Percentiles rank a stretch among this genome's conserved stretches.
Evolutionary conservation across 352 stramenopile genomes (phyloP).

Genomic region (Pythium dissotocum): DNA sequence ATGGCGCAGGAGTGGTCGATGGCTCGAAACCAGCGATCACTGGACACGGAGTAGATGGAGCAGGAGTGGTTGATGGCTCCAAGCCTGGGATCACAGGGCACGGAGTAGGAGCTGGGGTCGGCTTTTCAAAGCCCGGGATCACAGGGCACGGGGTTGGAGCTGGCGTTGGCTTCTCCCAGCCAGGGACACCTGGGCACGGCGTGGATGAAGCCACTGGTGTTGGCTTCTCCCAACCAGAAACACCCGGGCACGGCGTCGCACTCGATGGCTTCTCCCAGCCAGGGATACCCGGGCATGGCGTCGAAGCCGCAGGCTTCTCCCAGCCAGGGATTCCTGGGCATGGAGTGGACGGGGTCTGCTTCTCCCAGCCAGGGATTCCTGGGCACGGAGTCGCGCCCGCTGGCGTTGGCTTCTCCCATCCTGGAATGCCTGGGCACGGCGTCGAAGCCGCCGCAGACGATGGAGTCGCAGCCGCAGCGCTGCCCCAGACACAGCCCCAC

Average conservation of each 20-base stretch:
- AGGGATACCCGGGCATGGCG: constrained; percentile 32
- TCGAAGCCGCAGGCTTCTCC: constrained; percentile 21
- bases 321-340: constrained; percentile 25
- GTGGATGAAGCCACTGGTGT: neutral
- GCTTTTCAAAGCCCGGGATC: constrained; percentile 29
- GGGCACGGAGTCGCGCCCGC: constrained; percentile 25
- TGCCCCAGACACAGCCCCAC: constrained; percentile 61
- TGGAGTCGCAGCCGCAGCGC: neutral
- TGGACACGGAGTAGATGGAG: constrained; percentile 29
- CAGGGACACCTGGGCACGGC: constrained; percentile 22
- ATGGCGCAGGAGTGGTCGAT: constrained; percentile 14
- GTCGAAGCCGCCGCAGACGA: constrained; percentile 15
- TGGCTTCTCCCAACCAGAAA: constrained; percentile 28
- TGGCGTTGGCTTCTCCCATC: constrained; percentile 24
- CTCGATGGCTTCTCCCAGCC: constrained; percentile 23
- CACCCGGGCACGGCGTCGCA: constrained; percentile 25
- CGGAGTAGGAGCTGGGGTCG: constrained; percentile 3
- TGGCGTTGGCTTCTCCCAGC: constrained; percentile 20
- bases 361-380: constrained; percentile 28
- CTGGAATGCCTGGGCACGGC: constrained; percentile 30
- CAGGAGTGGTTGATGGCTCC: constrained; percentile 9
- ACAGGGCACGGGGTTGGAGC: constrained; percentile 35
- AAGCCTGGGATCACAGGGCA: constrained; percentile 4
- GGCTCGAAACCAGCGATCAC: constrained; percentile 26
- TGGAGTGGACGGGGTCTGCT: constrained; percentile 20